Percentiles rank a stretch among this genome's conserved stretches.
Conservation (phyloP, 208 protist species). For the Trypanosoma scelopori region DNA sequence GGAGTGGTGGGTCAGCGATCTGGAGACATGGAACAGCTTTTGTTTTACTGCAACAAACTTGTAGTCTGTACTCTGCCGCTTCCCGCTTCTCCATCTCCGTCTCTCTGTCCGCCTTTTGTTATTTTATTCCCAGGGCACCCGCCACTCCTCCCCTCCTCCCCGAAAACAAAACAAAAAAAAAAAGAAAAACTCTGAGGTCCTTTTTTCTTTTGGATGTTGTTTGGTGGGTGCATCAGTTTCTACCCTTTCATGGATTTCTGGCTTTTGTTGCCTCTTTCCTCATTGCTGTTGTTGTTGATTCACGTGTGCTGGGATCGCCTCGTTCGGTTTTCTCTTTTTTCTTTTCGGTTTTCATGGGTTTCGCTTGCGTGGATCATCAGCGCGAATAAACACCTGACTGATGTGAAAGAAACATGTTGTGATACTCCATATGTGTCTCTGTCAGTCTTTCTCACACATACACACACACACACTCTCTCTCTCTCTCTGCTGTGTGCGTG, state of each 20-base stretch:
- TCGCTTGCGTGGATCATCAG: not conserved
- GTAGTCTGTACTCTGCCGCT: not conserved
- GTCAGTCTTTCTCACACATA: not conserved
- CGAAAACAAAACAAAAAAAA: too few relatives aligned
- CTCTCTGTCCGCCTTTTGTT: not conserved
- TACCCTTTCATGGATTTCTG: conserved; percentile 1
- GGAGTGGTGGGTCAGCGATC: too few relatives aligned
- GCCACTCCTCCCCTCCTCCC: too few relatives aligned
- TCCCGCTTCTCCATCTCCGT: not conserved
- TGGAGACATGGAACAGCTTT: conserved; percentile 1
- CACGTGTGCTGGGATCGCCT: not conserved
- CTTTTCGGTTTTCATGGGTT: not conserved
- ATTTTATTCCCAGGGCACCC: not conserved
- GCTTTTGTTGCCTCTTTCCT: not conserved
- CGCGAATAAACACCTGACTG: not conserved
- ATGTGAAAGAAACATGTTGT: not conserved
- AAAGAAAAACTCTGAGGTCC: not conserved
- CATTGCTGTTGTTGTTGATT: not conserved
- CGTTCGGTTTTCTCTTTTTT: conserved; percentile 3
- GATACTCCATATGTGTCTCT: not conserved
- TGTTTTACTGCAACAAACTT: not conserved
- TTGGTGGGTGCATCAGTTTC: not conserved
- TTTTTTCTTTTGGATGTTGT: not conserved
- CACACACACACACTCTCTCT: too few relatives aligned
- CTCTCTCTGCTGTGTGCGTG: too few relatives aligned